Percentiles rank a stretch among this genome's conserved stretches.
Evolutionary conservation across 106 monocot species (phyloP).

Genomic region (Gastrodia elata): DNA sequence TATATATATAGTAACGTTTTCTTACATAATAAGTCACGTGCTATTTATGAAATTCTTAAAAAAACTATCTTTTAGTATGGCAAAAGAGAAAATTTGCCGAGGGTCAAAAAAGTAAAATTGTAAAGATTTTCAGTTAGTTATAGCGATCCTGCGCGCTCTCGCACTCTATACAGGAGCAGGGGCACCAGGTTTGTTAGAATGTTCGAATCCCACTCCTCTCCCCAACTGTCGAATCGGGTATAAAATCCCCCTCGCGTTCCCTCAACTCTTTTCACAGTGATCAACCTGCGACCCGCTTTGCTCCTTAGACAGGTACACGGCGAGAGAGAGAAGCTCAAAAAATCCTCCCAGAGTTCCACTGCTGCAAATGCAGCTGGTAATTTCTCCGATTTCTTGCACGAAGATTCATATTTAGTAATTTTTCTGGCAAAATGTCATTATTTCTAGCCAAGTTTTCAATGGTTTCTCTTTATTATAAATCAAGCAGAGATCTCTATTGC

Average conservation of each 20-base stretch:
- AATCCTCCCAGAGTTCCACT: not conserved
- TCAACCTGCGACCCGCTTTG: not conserved
- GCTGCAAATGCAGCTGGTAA: conserved; percentile 4
- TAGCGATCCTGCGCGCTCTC: too few species aligned
- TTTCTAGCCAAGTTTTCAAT: not conserved
- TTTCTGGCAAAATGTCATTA: not conserved
- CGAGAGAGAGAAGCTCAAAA: not conserved
- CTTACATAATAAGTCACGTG: too few species aligned
- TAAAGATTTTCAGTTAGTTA: too few species aligned
- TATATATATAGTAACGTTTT: too few species aligned
- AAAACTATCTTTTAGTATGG: too few species aligned
- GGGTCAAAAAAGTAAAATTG: too few species aligned
- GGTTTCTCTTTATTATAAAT: not conserved
- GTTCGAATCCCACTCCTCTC: not conserved
- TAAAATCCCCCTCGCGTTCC: not conserved
- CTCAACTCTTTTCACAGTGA: not conserved
- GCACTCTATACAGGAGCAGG: not conserved
- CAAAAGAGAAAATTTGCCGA: too few species aligned
- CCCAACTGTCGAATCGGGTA: conserved; percentile 1
- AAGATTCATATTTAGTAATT: not conserved
- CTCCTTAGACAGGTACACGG: not conserved
- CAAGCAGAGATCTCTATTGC: not conserved
- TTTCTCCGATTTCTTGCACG: not conserved
- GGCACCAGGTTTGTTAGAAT: conserved; percentile 6
- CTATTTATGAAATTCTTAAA: too few species aligned